Conservation (phyloP, 768 basidiomycete species). For the Lactarius tabidus region DNA sequence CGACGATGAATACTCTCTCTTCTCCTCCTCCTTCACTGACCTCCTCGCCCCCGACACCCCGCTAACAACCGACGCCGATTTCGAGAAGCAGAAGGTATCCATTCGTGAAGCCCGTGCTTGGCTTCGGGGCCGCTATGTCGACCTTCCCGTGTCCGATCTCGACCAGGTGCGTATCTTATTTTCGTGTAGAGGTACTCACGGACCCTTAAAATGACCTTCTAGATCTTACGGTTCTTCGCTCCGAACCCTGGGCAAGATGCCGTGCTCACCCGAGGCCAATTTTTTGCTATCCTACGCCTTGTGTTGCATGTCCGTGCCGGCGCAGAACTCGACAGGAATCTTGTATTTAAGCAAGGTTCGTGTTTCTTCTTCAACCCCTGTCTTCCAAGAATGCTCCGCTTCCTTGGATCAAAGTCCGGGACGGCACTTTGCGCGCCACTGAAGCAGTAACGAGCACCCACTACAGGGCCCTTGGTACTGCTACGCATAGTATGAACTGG, state of each 20-base stretch:
- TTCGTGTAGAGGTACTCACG: not conserved
- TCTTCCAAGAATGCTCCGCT: too few species aligned
- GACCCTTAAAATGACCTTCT: not conserved
- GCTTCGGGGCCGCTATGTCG: slow-evolving; percentile 65
- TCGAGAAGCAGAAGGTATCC: slow-evolving; percentile 51
- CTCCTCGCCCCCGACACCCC: slow-evolving; percentile 27
- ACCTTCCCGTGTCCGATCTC: slow-evolving; percentile 47
- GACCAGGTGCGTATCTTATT: slow-evolving; percentile 48
- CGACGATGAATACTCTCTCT: slow-evolving; percentile 65
- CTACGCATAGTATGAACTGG: not conserved
- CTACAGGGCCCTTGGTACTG: not conserved
- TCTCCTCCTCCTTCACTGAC: slow-evolving; percentile 55
- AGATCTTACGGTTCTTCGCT: slow-evolving; percentile 67
- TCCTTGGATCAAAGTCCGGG: not conserved
- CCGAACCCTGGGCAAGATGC: slow-evolving; percentile 52
- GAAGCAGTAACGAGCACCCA: not conserved
- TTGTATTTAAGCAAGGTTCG: slow-evolving; percentile 77
- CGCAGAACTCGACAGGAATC: slow-evolving; percentile 54
- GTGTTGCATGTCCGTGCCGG: slow-evolving; percentile 58
- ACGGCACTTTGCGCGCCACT: not conserved
- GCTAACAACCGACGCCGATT: slow-evolving; percentile 42
- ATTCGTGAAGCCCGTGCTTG: slow-evolving; percentile 69
- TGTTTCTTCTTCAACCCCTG: slow-evolving; percentile 3
- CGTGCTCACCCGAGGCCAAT: slow-evolving; percentile 61
- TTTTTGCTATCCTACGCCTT: slow-evolving; percentile 70